Conservation (phyloP, 2,329 filamentous ascomycete genomes). For the Tolypocladium paradoxum region DNA sequence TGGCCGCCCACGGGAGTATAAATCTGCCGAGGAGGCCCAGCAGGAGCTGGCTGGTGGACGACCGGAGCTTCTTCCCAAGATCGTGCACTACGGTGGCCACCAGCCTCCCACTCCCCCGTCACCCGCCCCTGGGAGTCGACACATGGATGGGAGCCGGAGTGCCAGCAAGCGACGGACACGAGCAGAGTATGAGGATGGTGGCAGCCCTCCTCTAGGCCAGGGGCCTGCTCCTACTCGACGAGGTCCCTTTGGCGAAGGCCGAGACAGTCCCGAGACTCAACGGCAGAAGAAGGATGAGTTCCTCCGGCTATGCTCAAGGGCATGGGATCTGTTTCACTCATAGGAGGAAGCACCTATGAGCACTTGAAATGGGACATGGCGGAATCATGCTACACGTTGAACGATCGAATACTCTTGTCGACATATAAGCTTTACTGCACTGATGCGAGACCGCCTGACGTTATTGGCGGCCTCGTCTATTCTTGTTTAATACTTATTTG, state of each 20-base stretch:
- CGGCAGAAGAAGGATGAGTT: slow-evolving; percentile 89
- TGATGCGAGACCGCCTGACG: not conserved
- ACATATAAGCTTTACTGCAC: not conserved
- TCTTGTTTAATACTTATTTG: slow-evolving; percentile 3
- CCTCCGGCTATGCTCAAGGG: slow-evolving; percentile 70
- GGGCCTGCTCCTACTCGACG: slow-evolving; percentile 51
- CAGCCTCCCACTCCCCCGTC: slow-evolving; percentile 89
- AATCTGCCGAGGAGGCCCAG: slow-evolving; percentile 91
- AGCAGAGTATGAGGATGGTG: slow-evolving; percentile 89
- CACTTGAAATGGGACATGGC: not conserved
- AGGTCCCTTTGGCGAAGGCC: slow-evolving; percentile 69
- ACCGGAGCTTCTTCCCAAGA: slow-evolving; percentile 80
- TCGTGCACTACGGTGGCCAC: slow-evolving; percentile 91
- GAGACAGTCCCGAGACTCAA: slow-evolving; percentile 75
- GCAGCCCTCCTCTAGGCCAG: slow-evolving; percentile 71
- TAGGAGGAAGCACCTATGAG: slow-evolving; percentile 28
- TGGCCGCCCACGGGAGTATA: slow-evolving; percentile 71
- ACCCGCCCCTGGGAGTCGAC: slow-evolving; percentile 46
- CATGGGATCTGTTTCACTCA: slow-evolving; percentile 96
- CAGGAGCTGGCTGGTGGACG: slow-evolving; percentile 83
- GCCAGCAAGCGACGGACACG: slow-evolving; percentile 64
- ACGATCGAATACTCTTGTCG: not conserved
- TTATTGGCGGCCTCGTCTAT: not conserved
- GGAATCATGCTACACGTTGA: not conserved
- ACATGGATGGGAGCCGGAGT: slow-evolving; percentile 42